Evolutionary conservation across 176 grass and related monocot genomes (phyloP).

Genomic region (Melocanna baccifera): DNA sequence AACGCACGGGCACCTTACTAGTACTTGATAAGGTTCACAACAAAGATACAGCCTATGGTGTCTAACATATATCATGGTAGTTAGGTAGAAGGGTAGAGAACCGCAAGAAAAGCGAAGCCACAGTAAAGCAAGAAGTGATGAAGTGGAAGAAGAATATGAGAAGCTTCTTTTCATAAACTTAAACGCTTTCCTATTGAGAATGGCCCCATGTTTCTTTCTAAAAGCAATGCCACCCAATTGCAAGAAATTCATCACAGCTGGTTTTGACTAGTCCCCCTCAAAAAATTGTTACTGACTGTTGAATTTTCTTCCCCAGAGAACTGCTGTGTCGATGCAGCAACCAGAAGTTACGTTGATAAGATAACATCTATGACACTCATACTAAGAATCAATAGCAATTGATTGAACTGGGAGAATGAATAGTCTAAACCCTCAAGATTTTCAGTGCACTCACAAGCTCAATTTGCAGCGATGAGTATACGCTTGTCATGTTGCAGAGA

Average conservation of each 20-base stretch:
- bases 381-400: not conserved
- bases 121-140: constrained; percentile 17
- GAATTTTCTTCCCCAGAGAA: not conserved
- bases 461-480: constrained; percentile 78
- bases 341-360: not conserved
- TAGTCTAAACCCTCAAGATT: not conserved
- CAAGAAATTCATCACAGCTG: not conserved
- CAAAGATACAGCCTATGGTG: not conserved
- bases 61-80: not conserved
- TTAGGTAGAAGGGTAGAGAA: not conserved
- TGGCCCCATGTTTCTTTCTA: not conserved
- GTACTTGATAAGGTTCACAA: not conserved
- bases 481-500: constrained; percentile 74
- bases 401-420: not conserved
- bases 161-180: not conserved
- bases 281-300: not conserved
- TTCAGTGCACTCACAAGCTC: constrained; percentile 63
- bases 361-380: not conserved
- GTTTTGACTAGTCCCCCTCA: not conserved
- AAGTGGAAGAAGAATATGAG: constrained; percentile 4
- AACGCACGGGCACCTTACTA: too few relatives aligned
- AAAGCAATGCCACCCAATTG: not conserved
- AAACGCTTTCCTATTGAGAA: not conserved
- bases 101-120: not conserved
- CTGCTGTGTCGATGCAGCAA: not conserved